Evolutionary conservation across 768 basidiomycete species (phyloP).

Genomic region (Kwoniella shandongensis): DNA sequence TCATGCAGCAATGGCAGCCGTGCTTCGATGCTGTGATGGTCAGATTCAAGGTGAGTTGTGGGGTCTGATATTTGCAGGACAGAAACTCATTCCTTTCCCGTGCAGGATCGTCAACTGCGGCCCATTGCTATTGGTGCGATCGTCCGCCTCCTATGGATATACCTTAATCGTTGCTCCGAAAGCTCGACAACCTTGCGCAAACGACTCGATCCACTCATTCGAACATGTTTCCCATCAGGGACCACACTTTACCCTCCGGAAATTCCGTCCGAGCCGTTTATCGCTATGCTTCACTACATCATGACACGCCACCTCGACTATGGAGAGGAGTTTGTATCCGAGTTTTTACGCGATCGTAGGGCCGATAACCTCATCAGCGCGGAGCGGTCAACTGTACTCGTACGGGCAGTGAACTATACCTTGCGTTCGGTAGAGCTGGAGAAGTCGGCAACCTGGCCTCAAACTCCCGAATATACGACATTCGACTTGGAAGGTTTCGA

Average conservation of each 20-base stretch:
- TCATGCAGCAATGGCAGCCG: constrained; percentile 74
- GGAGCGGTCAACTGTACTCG: constrained; percentile 71
- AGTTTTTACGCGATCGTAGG: constrained; percentile 71
- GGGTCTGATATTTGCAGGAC: constrained; percentile 2
- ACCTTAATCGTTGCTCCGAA: constrained; percentile 90
- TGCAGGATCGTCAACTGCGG: constrained; percentile 73
- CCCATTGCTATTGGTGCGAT: constrained; percentile 75
- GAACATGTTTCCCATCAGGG: constrained; percentile 49
- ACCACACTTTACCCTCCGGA: constrained; percentile 82
- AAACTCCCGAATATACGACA: constrained; percentile 65
- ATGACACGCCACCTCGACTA: constrained; percentile 80
- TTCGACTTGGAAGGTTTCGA: constrained; percentile 67
- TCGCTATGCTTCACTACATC: constrained; percentile 76
- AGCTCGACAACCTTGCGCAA: constrained; percentile 73
- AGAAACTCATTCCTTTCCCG: not conserved
- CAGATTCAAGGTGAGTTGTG: constrained; percentile 70
- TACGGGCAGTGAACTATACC: constrained; percentile 74
- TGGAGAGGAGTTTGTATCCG: constrained; percentile 76
- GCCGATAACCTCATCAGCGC: constrained; percentile 55
- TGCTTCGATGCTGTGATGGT: constrained; percentile 71
- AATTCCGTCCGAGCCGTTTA: constrained; percentile 72
- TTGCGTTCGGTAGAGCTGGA: constrained; percentile 73
- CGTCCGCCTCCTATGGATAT: constrained; percentile 84
- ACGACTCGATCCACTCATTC: constrained; percentile 66
- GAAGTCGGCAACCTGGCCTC: constrained; percentile 74